Percentiles rank a stretch among this genome's conserved stretches.
These are phyloP conservation scores for Lentinus brumalis DNA, from an alignment of 768 basidiomycete species.

Conservation along the genomic window DNA sequence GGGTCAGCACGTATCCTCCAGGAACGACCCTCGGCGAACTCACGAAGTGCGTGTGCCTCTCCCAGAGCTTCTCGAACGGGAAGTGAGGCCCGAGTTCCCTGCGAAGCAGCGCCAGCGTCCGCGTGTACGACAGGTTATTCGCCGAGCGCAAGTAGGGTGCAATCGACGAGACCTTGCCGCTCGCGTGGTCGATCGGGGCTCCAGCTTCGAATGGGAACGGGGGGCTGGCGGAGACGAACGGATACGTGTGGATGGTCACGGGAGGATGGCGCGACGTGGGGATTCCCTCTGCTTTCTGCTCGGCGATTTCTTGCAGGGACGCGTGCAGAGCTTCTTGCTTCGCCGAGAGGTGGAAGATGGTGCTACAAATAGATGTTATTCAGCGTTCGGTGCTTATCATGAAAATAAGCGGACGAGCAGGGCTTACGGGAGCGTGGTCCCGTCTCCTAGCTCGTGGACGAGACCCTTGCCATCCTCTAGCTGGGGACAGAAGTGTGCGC, in stretches of 20 bases:
- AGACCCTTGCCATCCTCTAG: constrained; percentile 29
- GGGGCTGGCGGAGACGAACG: constrained; percentile 36
- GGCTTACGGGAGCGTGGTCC: constrained; percentile 33
- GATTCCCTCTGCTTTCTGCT: constrained; percentile 24
- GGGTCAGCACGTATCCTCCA: background rate
- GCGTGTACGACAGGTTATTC: constrained; percentile 38
- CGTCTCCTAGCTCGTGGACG: constrained; percentile 27
- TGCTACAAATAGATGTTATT: constrained; percentile 25
- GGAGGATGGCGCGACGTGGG: constrained; percentile 31
- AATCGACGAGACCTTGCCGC: constrained; percentile 23
- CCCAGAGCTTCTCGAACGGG: constrained; percentile 49
- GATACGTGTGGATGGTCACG: constrained; percentile 38
- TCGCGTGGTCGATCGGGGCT: constrained; percentile 33
- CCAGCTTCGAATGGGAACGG: constrained; percentile 40
- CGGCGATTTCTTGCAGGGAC: constrained; percentile 30
- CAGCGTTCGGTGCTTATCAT: background rate
- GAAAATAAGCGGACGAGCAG: background rate
- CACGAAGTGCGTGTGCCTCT: constrained; percentile 48
- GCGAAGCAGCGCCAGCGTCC: constrained; percentile 40
- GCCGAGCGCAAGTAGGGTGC: constrained; percentile 41
- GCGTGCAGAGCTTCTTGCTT: constrained; percentile 38
- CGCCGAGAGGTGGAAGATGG: constrained; percentile 38
- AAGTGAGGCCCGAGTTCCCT: constrained; percentile 44
- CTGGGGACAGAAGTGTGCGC: constrained; percentile 39
- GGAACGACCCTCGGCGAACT: background rate